phyloP scores from a whole-genome alignment of 1,284 basidiomycete genomes.

The Hypsizygus ulmarius region DNA sequence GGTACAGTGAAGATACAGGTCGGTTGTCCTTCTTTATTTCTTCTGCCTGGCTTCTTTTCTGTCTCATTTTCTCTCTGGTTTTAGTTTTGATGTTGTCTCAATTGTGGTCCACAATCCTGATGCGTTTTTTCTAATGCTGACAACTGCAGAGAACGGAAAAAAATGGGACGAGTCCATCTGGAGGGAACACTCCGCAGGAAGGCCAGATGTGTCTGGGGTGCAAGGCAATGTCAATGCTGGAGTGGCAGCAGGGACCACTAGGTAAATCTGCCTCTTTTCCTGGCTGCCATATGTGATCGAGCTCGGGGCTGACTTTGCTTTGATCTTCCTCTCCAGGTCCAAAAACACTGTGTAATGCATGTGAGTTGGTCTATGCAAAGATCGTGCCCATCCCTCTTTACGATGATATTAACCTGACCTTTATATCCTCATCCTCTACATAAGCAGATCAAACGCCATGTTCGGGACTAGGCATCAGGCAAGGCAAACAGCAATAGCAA shows the following conservation, averaged over 20 bases:
- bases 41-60: too few species aligned
- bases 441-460: conserved; percentile 18
- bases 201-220: conserved; percentile 76
- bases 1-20: not conserved
- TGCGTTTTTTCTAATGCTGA: not conserved
- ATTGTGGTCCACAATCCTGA: not conserved
- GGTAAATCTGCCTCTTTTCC: conserved; percentile 46
- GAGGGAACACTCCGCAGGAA: conserved; percentile 34
- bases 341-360: conserved; percentile 73
- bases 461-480: conserved; percentile 10
- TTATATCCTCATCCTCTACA: not conserved
- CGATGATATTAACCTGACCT: too few species aligned
- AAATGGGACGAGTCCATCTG: conserved; percentile 31
- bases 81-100: not conserved
- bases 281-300: not conserved
- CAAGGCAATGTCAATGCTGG: conserved; percentile 78
- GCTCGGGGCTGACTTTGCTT: not conserved
- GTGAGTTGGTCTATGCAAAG: conserved; percentile 77
- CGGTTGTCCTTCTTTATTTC: too few species aligned
- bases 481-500: conserved; percentile 8
- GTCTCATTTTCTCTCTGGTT: too few species aligned
- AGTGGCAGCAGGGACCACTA: conserved; percentile 78
- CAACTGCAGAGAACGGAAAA: conserved; percentile 39
- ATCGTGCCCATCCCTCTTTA: conserved; percentile 39
- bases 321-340: conserved; percentile 44